Percentiles rank a stretch among this genome's conserved stretches.
These are phyloP conservation scores for Paramyrothecium roridum DNA, from an alignment of 2,329 filamentous ascomycete genomes.

Conservation along the genomic window DNA sequence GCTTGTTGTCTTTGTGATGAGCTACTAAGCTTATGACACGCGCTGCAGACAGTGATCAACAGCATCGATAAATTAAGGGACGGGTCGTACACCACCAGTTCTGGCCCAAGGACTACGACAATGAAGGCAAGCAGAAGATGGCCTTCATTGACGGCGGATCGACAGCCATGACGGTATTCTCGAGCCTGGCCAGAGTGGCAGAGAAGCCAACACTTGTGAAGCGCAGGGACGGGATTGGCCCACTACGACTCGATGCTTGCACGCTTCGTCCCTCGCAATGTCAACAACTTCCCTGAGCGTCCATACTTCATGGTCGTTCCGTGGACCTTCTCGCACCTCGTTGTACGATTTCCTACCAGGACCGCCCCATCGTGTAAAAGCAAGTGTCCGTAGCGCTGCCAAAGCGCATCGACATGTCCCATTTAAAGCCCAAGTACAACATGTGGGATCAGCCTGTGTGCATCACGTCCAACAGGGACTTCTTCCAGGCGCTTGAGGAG, in stretches of 20 bases:
- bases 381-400: constrained; percentile 52
- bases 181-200: constrained; percentile 63
- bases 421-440: constrained; percentile 63
- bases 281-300: constrained; percentile 45
- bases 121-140: constrained; percentile 61
- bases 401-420: constrained; percentile 47
- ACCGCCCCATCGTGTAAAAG: constrained; percentile 31
- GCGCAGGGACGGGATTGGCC: constrained; percentile 53
- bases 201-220: constrained; percentile 74
- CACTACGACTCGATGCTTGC: constrained; percentile 31
- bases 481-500: constrained; percentile 45
- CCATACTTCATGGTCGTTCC: constrained; percentile 42
- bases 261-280: constrained; percentile 41
- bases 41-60: constrained; percentile 59
- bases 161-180: constrained; percentile 75
- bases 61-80: constrained; percentile 63
- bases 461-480: constrained; percentile 56
- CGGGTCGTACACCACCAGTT: constrained; percentile 67
- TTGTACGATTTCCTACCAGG: constrained; percentile 21
- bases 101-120: constrained; percentile 67
- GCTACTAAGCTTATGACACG: constrained; percentile 71
- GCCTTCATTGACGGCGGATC: constrained; percentile 78
- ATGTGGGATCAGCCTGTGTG: constrained; percentile 76
- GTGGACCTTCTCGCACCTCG: constrained; percentile 33
- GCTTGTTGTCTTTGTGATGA: constrained; percentile 56